These are phyloP conservation scores for Periconia sp. DNA, from an alignment of 2,329 filamentous ascomycete genomes.

Conservation along the genomic window DNA sequence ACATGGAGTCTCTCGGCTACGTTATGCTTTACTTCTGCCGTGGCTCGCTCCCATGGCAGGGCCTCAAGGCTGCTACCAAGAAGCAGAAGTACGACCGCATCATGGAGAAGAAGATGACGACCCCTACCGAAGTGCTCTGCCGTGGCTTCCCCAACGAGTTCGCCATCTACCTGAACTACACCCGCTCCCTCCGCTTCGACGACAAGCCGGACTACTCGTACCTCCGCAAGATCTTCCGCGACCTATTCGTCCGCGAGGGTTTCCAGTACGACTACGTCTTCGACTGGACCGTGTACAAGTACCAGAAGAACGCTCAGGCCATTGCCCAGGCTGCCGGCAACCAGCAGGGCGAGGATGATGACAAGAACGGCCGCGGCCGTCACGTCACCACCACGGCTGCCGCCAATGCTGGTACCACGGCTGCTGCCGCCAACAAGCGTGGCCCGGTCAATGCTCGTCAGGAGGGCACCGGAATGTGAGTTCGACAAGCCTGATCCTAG, in stretches of 20 bases:
- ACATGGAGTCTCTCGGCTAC: conserved; percentile 98
- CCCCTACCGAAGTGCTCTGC: conserved; percentile 96
- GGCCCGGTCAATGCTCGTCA: conserved; percentile 78
- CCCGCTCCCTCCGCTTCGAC: conserved; percentile 95
- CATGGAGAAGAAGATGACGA: conserved; percentile 99
- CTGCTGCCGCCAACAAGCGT: conserved; percentile 67
- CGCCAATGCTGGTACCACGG: conserved; percentile 66
- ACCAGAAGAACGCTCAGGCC: conserved; percentile 98
- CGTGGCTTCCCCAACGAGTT: conserved; percentile 99
- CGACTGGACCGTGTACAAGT: conserved; percentile 99
- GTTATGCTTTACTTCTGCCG: conserved; percentile 99
- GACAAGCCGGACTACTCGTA: conserved; percentile 99
- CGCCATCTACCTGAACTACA: conserved; percentile 99
- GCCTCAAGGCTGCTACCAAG: conserved; percentile 97
- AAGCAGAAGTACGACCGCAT: conserved; percentile 99
- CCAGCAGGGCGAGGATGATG: conserved; percentile 71
- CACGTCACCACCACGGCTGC: conserved; percentile 66
- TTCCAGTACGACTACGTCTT: conserved; percentile 99
- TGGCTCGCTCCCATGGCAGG: conserved; percentile 98
- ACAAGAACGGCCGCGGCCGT: conserved; percentile 70
- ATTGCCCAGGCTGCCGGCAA: conserved; percentile 81
- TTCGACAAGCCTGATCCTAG: conserved; percentile 78
- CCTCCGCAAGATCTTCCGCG: conserved; percentile 99
- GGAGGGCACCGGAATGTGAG: conserved; percentile 97
- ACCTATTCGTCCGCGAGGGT: conserved; percentile 96